phyloP scores from a whole-genome alignment of 73 alveolate species.

The Paramecium caudatum region DNA sequence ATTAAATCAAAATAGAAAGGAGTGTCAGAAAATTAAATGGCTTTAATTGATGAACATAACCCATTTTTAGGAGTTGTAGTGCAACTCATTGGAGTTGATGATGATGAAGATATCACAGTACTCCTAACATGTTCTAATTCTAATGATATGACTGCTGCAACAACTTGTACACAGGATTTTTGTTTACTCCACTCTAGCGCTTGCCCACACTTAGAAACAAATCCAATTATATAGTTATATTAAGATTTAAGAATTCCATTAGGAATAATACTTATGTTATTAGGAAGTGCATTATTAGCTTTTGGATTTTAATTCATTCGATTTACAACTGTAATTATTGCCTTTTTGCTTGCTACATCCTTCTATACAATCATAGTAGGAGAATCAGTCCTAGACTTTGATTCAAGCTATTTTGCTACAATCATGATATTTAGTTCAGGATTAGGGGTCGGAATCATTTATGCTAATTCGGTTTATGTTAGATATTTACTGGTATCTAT shows the following conservation, averaged over 20 bases:
- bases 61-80: slow-evolving; percentile 28
- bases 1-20: slow-evolving; percentile 1
- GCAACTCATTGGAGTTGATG: background rate
- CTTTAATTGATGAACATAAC: background rate
- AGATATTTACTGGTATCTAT: background rate
- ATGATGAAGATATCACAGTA: background rate
- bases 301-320: slow-evolving; percentile 3
- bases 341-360: background rate
- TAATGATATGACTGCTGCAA: background rate
- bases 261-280: background rate
- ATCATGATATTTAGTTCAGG: slow-evolving; percentile 1
- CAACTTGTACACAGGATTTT: slow-evolving; percentile 3
- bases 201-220: background rate
- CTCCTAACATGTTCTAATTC: slow-evolving; percentile 21
- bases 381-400: slow-evolving; percentile 21
- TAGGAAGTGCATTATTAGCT: background rate
- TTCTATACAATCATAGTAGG: slow-evolving; percentile 21
- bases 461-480: background rate
- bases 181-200: background rate
- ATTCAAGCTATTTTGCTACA: background rate
- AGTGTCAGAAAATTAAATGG: background rate
- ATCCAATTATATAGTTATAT: background rate
- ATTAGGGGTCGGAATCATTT: background rate
- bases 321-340: slow-evolving; percentile 22
- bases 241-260: background rate